Base-by-base conservation (phyloP, 768 basidiomycete genomes). In the Suillus luteus region DNA sequence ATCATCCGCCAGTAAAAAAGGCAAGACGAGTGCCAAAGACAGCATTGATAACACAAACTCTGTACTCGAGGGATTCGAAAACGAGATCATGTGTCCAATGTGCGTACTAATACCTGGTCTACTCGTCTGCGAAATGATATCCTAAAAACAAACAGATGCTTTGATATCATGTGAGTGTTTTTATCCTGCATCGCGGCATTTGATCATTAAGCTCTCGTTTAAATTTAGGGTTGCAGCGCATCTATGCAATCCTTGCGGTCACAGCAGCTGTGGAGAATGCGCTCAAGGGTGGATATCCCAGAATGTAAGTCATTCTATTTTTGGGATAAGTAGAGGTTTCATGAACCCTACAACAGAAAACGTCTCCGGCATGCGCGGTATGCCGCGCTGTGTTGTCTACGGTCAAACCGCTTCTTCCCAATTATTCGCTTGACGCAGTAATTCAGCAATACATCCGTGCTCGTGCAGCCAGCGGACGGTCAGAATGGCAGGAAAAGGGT, bases 81-180 rank as follows among this genome's bases (percentile, higher is more conserved):
- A 85, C 51, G 89, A 90, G 68, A 73, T 91, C 55, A 84, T 78
- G 17, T 92, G 91, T 73, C 84, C 91, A 1, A 89, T 92, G 91
- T 91, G 72, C 55, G 89, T 81, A 55, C 38, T 15, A 60, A 35
- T n/a, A 3, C 51, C 60, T 38, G 14, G 22, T 19, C 24, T 7
- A 51, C 54, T 37, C 14, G n/a, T 10, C 37, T 46, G 60, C 60
- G 64, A 57, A 57, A 41, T 59, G 58, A 66, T 48, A 22, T 38
- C 48, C 58, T 43, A 54, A 31, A 7, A 22, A 12, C 61, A 60
- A 64, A 5, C 65, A 92, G 90, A 71, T 92, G 91, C 65, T 89
- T 78, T 73, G 90, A 92, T 70, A 76, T 90, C 37, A 79, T 91
- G 90, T 89, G 72, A 69, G 87, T 77, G 48, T 59, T 55, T 19